These are phyloP conservation scores for Trichoderma oligosporum DNA, from an alignment of 2,329 filamentous ascomycete species.

Conservation along the genomic window DNA sequence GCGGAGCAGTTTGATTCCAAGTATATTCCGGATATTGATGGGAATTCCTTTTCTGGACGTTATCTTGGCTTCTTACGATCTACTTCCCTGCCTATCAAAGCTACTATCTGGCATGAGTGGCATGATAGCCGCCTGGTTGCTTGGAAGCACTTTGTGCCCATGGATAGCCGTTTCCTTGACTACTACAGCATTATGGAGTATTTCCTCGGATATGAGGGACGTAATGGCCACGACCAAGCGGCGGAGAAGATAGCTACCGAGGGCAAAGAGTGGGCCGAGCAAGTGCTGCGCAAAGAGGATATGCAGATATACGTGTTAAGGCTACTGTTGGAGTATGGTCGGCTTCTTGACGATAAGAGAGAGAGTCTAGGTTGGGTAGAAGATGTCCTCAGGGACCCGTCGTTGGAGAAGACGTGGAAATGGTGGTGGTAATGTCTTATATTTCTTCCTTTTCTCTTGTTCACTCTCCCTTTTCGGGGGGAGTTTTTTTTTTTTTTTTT, in stretches of 20 bases:
- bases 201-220: constrained; percentile 58
- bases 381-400: constrained; percentile 41
- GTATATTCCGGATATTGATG: constrained; percentile 73
- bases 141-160: constrained; percentile 79
- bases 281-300: constrained; percentile 65
- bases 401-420: constrained; percentile 32
- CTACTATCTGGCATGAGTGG: constrained; percentile 76
- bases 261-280: constrained; percentile 65
- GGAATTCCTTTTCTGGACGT: constrained; percentile 66
- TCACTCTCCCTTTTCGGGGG: background rate
- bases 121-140: constrained; percentile 69
- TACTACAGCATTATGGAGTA: constrained; percentile 71
- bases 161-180: constrained; percentile 71
- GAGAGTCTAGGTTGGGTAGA: constrained; percentile 54
- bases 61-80: constrained; percentile 67
- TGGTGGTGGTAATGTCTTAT: constrained; percentile 22
- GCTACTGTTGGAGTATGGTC: constrained; percentile 60
- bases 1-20: constrained; percentile 58
- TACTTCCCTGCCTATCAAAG: constrained; percentile 70
- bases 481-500: background rate
- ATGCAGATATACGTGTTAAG: constrained; percentile 69
- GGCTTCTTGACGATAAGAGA: constrained; percentile 49
- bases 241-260: constrained; percentile 62
- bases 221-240: constrained; percentile 49
- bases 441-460: constrained; percentile 1